Evolutionary conservation across 176 grass and related monocot genomes (phyloP).

Genomic region (Pontederia crassipes): DNA sequence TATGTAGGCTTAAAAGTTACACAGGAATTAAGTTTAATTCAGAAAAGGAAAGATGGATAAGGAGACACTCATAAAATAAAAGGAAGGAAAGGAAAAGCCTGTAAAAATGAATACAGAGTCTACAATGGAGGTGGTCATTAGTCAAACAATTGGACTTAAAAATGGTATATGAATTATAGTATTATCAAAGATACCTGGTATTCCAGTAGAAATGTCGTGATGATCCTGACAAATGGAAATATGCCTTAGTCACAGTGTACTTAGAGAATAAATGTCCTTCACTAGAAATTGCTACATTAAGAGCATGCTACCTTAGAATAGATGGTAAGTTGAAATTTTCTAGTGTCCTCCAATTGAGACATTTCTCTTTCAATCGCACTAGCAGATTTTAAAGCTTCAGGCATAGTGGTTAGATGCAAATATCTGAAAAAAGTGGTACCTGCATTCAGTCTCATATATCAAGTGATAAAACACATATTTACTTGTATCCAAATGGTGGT

Average conservation of each 20-base stretch:
- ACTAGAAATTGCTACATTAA: background rate
- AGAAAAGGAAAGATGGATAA: too few species aligned
- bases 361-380: constrained; percentile 71
- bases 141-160: background rate
- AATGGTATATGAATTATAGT: background rate
- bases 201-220: constrained; percentile 20
- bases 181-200: constrained; percentile 39
- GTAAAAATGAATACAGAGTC: too few species aligned
- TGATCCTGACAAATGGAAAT: constrained; percentile 40
- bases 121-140: too few species aligned
- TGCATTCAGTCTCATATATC: too few species aligned
- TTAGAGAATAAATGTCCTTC: background rate
- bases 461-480: too few species aligned
- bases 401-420: constrained; percentile 54
- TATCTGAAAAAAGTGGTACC: constrained; percentile 39
- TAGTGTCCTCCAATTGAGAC: constrained; percentile 92
- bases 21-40: too few species aligned
- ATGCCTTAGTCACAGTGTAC: background rate
- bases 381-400: constrained; percentile 49
- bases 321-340: constrained; percentile 87
- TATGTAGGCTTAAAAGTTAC: too few species aligned
- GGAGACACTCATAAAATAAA: too few species aligned
- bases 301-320: constrained; percentile 53
- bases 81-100: too few species aligned
- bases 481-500: background rate